A percentile compares a stretch with the other conserved stretches of the same genome.
Evolutionary conservation across 768 basidiomycete species (phyloP).

Genomic region (Trametes villosa): DNA sequence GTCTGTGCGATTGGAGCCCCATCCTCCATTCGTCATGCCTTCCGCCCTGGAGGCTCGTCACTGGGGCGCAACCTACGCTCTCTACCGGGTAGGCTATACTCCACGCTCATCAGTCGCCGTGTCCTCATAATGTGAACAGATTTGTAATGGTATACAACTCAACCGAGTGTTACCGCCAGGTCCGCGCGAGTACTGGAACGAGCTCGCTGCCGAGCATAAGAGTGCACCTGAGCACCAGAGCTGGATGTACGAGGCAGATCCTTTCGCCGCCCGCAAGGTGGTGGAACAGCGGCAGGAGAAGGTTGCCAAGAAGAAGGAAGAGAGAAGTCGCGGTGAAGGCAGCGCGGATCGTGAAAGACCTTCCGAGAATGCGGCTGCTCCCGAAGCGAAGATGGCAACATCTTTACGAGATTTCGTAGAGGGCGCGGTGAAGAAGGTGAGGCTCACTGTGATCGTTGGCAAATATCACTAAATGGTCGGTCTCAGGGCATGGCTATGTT

Average conservation of each 20-base stretch:
- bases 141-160: constrained; percentile 75
- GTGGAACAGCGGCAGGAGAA: constrained; percentile 71
- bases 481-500: constrained; percentile 55
- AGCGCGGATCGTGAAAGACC: constrained; percentile 27
- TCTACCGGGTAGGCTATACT: constrained; percentile 90
- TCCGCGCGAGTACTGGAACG: constrained; percentile 87
- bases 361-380: constrained; percentile 49
- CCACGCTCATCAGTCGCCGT: too few species aligned
- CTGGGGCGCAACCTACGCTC: constrained; percentile 86
- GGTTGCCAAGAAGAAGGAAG: constrained; percentile 48
- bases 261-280: constrained; percentile 72
- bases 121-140: constrained; percentile 54
- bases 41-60: constrained; percentile 86
- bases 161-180: constrained; percentile 80
- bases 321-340: constrained; percentile 27
- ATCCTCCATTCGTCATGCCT: constrained; percentile 66
- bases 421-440: constrained; percentile 75
- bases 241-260: constrained; percentile 91
- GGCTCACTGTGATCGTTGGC: constrained; percentile 13
- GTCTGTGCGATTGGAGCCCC: constrained; percentile 71
- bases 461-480: constrained; percentile 8
- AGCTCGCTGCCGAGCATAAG: constrained; percentile 73
- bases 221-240: constrained; percentile 65
- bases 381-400: constrained; percentile 85
- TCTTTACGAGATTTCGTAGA: constrained; percentile 81